Conservation (phyloP, 2,329 filamentous ascomycete species). For the Colletotrichum liaoningense region DNA sequence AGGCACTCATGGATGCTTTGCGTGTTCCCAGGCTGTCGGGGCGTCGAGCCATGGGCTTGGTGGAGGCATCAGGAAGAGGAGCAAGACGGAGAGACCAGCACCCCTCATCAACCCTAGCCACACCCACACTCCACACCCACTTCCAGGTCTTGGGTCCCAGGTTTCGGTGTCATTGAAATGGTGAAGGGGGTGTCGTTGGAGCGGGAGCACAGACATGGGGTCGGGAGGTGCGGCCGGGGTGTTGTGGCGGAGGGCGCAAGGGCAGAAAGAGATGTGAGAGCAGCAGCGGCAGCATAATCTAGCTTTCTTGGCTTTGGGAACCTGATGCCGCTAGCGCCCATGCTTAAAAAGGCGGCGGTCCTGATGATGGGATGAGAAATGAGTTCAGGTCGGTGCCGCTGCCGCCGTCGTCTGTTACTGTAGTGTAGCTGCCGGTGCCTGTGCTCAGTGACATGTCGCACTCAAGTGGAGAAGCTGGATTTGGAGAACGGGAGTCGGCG, state of each 20-base stretch:
- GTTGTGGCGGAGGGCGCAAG: background rate
- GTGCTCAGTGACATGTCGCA: slow-evolving; percentile 23
- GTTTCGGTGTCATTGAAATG: background rate
- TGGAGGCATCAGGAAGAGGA: slow-evolving; percentile 1
- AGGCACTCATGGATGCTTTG: slow-evolving; percentile 20
- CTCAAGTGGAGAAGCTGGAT: slow-evolving; percentile 12
- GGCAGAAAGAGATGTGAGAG: background rate
- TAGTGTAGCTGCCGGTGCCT: background rate
- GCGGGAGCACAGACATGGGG: slow-evolving; percentile 30
- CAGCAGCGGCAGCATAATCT: slow-evolving; percentile 19
- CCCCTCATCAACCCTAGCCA: slow-evolving; percentile 16
- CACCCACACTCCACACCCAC: slow-evolving; percentile 19
- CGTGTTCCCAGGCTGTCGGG: slow-evolving; percentile 31
- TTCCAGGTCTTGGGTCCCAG: slow-evolving; percentile 5
- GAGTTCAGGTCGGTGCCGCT: slow-evolving; percentile 17
- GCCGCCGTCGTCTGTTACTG: slow-evolving; percentile 6
- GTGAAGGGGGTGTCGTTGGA: slow-evolving; percentile 17
- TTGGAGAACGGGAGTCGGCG: slow-evolving; percentile 23
- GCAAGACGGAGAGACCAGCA: slow-evolving; percentile 2
- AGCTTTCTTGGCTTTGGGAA: slow-evolving; percentile 32
- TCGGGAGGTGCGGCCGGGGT: slow-evolving; percentile 13
- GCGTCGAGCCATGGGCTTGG: slow-evolving; percentile 26
- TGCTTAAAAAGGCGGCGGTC: slow-evolving; percentile 29
- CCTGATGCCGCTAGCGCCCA: slow-evolving; percentile 31
- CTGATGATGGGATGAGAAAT: slow-evolving; percentile 34